Base-by-base conservation (phyloP, 2,329 filamentous ascomycete genomes). In the Aspergillus ruber region DNA sequence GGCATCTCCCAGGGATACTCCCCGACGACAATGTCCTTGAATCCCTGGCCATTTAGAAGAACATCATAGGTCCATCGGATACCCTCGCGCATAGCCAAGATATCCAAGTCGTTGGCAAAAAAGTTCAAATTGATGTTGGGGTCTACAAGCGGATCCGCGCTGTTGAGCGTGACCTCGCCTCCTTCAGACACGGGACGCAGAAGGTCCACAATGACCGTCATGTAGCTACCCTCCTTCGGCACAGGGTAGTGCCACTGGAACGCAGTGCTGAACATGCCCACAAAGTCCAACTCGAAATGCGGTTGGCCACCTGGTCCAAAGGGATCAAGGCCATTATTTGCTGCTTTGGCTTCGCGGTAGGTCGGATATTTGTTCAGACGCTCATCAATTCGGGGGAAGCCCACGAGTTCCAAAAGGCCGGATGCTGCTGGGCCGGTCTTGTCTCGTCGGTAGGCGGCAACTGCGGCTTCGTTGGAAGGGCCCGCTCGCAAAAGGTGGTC, bases 1-100 rank as follows among this genome's bases (percentile, higher is more conserved):
- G 80, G 80, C 77, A 84, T 81, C 0, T 72, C 64, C 79, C 78
- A 83, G 0, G 81, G 81, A 57, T 83, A 84, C 71, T 70, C 66
- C 6, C 43, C 53, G 5, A 54, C 51, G 17, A 69, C 51, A 17
- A 70, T 53, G 43, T 70, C 67, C 53, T 68, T 79, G 63, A 84
- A 76, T 1, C 75, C 78, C 1, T 77, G 75, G 1, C 80, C 80
- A 6, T 73, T 76, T 33, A 68, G 78, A 2, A 84, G 55, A n/a
- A 84, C 65, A 53, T 84, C 79, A 36, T 70, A 76, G 6, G 70
- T 68, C 58, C 71, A 80, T 13, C 78, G 70, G 17, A 82, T 71
- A 15, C 80, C 80, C 58, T 82, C 78, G 21, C 78, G 75, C 64
- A 84, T 67, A 3, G 75, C 79, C 15, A 83, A 63, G n/a, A 84